A percentile compares a stretch with the other conserved stretches of the same genome.
Conservation (phyloP, 2,329 filamentous ascomycete genomes). For the Aspergillus ibericus region DNA sequence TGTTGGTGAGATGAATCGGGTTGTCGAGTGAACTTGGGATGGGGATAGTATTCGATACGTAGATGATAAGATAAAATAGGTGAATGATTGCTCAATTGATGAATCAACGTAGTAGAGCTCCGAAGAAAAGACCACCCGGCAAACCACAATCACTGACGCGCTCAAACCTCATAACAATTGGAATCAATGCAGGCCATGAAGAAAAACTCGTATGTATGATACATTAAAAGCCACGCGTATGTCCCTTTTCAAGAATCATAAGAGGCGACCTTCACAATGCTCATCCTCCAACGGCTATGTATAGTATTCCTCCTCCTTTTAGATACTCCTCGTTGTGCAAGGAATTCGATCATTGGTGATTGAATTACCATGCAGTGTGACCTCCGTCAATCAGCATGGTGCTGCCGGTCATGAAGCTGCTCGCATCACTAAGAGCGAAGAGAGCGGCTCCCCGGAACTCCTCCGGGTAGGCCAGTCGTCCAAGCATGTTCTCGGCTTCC, state of each 20-base stretch:
- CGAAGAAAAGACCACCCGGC: background rate
- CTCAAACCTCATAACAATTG: background rate
- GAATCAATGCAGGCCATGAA: background rate
- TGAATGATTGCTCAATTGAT: background rate
- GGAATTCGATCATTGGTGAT: background rate
- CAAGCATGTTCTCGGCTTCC: slow-evolving; percentile 53
- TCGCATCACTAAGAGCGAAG: slow-evolving; percentile 66
- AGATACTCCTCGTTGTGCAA: background rate
- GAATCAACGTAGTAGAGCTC: background rate
- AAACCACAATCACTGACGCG: background rate
- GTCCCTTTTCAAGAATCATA: background rate
- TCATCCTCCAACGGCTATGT: background rate
- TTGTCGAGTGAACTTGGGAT: background rate
- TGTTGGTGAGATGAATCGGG: background rate
- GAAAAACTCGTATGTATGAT: background rate
- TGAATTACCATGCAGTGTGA: slow-evolving; percentile 52
- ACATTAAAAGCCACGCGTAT: background rate
- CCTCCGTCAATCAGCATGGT: slow-evolving; percentile 72
- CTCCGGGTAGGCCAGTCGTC: slow-evolving; percentile 55
- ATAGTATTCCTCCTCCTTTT: background rate
- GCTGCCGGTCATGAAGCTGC: slow-evolving; percentile 69
- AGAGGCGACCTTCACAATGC: background rate
- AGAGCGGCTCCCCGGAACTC: slow-evolving; percentile 66
- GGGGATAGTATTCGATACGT: background rate
- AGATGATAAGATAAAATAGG: background rate